phyloP scores from a whole-genome alignment of 2,329 filamentous ascomycete species.

The Chalaropsis ovoidea region DNA sequence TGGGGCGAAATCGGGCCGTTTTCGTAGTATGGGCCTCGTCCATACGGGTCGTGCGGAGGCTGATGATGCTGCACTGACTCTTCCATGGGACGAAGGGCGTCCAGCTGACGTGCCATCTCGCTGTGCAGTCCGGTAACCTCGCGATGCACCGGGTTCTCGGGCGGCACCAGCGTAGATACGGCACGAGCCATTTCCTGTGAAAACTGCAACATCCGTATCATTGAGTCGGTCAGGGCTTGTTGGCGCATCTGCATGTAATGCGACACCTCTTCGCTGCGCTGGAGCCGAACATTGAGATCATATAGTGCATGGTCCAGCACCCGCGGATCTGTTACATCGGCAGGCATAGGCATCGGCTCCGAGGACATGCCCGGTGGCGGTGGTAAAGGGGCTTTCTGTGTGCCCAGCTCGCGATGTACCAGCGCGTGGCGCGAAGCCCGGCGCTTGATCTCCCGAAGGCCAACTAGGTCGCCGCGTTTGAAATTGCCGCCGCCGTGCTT shows the following conservation, averaged over 20 bases:
- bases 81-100: slow-evolving; percentile 47
- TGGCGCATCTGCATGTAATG: slow-evolving; percentile 71
- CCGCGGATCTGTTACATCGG: slow-evolving; percentile 59
- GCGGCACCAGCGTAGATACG: slow-evolving; percentile 61
- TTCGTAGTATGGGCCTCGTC: slow-evolving; percentile 57
- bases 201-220: slow-evolving; percentile 61
- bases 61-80: slow-evolving; percentile 56
- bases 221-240: slow-evolving; percentile 69
- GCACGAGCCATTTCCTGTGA: slow-evolving; percentile 75
- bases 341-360: slow-evolving; percentile 60
- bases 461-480: slow-evolving; percentile 84
- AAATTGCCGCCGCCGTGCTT: slow-evolving; percentile 97
- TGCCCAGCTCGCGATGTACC: slow-evolving; percentile 84
- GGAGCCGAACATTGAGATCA: slow-evolving; percentile 64
- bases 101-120: slow-evolving; percentile 52
- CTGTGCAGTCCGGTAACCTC: slow-evolving; percentile 54
- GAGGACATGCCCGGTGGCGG: slow-evolving; percentile 61
- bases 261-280: slow-evolving; percentile 73
- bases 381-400: slow-evolving; percentile 41
- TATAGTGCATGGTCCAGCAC: slow-evolving; percentile 73
- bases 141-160: slow-evolving; percentile 66
- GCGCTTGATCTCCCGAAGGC: slow-evolving; percentile 88
- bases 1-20: slow-evolving; percentile 77
- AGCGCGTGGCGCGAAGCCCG: slow-evolving; percentile 85
- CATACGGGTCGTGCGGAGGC: slow-evolving; percentile 51